These are phyloP conservation scores for Vaccinium vitisidaea DNA, from an alignment of 148 eudicot species.

Conservation along the genomic window DNA sequence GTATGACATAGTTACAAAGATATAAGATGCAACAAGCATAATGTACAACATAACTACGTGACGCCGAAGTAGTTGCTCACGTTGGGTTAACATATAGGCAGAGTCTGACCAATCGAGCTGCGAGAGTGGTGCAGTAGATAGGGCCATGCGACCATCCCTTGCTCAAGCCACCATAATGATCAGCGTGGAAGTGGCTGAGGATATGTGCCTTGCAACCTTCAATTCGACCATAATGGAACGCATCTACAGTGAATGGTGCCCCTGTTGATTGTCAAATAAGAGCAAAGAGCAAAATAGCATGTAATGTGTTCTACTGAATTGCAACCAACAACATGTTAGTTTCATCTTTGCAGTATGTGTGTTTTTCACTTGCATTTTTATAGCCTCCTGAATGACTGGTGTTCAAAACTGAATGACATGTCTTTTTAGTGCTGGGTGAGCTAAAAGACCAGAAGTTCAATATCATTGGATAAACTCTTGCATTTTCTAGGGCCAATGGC, in stretches of 20 bases:
- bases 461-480: too few relatives aligned
- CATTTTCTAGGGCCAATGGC: neutral
- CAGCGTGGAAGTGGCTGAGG: constrained; percentile 60
- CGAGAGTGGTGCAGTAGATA: constrained; percentile 56
- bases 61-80: constrained; percentile 29
- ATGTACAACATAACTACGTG: too few relatives aligned
- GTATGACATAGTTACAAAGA: neutral
- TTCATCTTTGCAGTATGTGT: too few relatives aligned
- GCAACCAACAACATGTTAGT: too few relatives aligned
- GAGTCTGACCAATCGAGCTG: constrained; percentile 51
- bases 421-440: neutral
- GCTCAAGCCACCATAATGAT: constrained; percentile 66
- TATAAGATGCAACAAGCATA: neutral
- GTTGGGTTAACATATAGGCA: constrained; percentile 51
- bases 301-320: too few relatives aligned
- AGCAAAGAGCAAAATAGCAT: constrained; percentile 36
- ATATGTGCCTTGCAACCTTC: constrained; percentile 52
- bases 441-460: neutral
- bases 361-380: too few relatives aligned
- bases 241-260: too few relatives aligned
- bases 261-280: too few relatives aligned
- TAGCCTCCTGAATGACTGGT: neutral
- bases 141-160: constrained; percentile 65
- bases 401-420: neutral
- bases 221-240: too few relatives aligned